Evolutionary conservation across 345 rosid species (phyloP).

Genomic region (Syzygium aromaticum): DNA sequence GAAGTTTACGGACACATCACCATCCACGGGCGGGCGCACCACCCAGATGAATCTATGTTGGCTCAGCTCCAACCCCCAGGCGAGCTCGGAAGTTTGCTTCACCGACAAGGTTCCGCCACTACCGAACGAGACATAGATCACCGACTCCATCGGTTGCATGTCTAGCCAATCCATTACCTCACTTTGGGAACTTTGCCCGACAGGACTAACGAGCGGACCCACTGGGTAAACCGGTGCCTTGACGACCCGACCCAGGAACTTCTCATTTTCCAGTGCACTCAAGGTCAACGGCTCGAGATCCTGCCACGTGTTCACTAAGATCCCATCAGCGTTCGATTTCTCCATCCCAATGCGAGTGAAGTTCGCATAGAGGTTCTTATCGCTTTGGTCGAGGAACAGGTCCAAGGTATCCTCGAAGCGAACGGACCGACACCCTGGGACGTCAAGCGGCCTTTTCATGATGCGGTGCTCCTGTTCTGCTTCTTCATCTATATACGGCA

Average conservation of each 20-base stretch:
- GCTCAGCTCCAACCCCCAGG: conserved; percentile 29
- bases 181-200: neutral
- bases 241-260: neutral
- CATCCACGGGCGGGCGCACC: neutral
- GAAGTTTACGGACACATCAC: conserved; percentile 1
- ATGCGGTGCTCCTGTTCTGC: conserved; percentile 13
- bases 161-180: conserved; percentile 31
- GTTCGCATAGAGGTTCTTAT: conserved; percentile 1
- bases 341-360: conserved; percentile 8
- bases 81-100: conserved; percentile 22
- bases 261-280: conserved; percentile 4
- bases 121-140: conserved; percentile 56
- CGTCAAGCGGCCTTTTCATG: conserved; percentile 10
- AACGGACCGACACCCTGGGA: conserved; percentile 54
- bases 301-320: conserved; percentile 51
- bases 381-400: conserved; percentile 6
- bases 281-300: conserved; percentile 30
- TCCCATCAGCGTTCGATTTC: conserved; percentile 28
- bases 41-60: conserved; percentile 15
- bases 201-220: conserved; percentile 11
- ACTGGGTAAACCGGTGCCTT: conserved; percentile 3
- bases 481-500: conserved; percentile 19
- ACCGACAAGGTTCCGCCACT: conserved; percentile 50
- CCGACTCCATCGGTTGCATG: conserved; percentile 36
- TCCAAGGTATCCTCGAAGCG: conserved; percentile 30